Base-by-base conservation (phyloP, 2,329 filamentous ascomycete genomes). In the Cladorrhinum sp. region DNA sequence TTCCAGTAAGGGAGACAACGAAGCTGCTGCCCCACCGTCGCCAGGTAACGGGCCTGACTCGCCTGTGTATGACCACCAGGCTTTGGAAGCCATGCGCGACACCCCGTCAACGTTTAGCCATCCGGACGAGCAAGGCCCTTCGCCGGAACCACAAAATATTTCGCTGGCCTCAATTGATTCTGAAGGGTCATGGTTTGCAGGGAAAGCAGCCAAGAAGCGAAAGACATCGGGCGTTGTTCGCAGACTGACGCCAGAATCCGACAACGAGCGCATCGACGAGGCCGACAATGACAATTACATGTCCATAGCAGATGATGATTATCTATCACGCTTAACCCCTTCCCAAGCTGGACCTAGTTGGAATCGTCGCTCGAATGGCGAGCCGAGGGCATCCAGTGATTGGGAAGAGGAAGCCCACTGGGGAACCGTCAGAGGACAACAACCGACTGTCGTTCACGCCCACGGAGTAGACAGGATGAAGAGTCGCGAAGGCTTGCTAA, bases 111-210 rank as follows among this genome's bases (percentile, higher is more conserved):
- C 77, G 27, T 75, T 75, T 60, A 60, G 75, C 71, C 63, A 72
- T 65, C 64, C 66, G 16, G 75, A 78, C 29, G 73, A 75, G 24
- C 70, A 75, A 3, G 75, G 78, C 23, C 72, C 77, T 24, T 86
- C 82, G 4, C 85, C 79, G 18, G 87, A 81, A 66, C 81, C 77
- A 36, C 83, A 92, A 71, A 91, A 92, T 27, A 89, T 93, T 73
- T 98, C 93, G 0, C 81, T 98, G 18, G 95, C 92, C 1, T 97
- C 93, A 0, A 91, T 98, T 61, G 95, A 97, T 71, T 97, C 93
- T 0, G 95, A 99, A 77, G 95, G 85, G 3, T 97, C 93, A 0
- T 99, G 95, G 95, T 86, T 99, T 50, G 95, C 92, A 2, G 92
- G 93, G 16, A 87, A 88, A 59, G 74, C 79, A 2, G 73, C 67